Conservation (phyloP, 352 stramenopile species). For the Phytophthora litchii region DNA sequence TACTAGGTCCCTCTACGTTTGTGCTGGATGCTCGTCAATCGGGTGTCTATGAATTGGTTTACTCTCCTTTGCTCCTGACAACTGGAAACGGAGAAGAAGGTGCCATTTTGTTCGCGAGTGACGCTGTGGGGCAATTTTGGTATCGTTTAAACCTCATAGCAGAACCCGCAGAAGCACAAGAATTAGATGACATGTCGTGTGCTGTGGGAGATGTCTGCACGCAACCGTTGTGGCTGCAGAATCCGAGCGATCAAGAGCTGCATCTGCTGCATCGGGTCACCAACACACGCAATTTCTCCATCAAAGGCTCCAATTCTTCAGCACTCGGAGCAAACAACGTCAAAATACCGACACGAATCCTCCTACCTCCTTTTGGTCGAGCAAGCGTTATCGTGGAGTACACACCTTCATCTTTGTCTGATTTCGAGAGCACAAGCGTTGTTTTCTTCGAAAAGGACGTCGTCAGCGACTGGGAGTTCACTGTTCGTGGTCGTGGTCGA, state of each 20-base stretch:
- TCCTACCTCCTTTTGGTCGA: slow-evolving; percentile 73
- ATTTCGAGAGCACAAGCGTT: slow-evolving; percentile 74
- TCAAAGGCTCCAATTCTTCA: slow-evolving; percentile 45
- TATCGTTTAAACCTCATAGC: slow-evolving; percentile 88
- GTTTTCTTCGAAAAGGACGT: slow-evolving; percentile 75
- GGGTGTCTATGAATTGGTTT: slow-evolving; percentile 92
- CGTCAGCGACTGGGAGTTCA: slow-evolving; percentile 91
- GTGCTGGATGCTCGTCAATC: slow-evolving; percentile 67
- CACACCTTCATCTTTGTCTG: slow-evolving; percentile 88
- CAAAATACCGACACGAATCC: slow-evolving; percentile 29
- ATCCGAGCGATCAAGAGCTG: slow-evolving; percentile 86
- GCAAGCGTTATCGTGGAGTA: slow-evolving; percentile 85
- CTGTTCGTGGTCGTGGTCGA: slow-evolving; percentile 74
- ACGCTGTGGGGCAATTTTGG: slow-evolving; percentile 94
- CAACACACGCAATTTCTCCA: slow-evolving; percentile 91
- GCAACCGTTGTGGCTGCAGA: slow-evolving; percentile 87
- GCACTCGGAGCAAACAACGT: background rate
- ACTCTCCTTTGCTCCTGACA: slow-evolving; percentile 84
- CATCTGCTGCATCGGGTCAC: slow-evolving; percentile 69
- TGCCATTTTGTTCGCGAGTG: slow-evolving; percentile 90
- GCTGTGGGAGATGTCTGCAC: slow-evolving; percentile 83
- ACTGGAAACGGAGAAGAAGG: slow-evolving; percentile 51
- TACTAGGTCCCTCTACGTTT: slow-evolving; percentile 85
- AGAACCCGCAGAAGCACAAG: slow-evolving; percentile 46
- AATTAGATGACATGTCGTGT: slow-evolving; percentile 80